These are phyloP conservation scores for Tetratostichococcus sp. DNA, from an alignment of 139 green algal genomes.

Conservation along the genomic window DNA sequence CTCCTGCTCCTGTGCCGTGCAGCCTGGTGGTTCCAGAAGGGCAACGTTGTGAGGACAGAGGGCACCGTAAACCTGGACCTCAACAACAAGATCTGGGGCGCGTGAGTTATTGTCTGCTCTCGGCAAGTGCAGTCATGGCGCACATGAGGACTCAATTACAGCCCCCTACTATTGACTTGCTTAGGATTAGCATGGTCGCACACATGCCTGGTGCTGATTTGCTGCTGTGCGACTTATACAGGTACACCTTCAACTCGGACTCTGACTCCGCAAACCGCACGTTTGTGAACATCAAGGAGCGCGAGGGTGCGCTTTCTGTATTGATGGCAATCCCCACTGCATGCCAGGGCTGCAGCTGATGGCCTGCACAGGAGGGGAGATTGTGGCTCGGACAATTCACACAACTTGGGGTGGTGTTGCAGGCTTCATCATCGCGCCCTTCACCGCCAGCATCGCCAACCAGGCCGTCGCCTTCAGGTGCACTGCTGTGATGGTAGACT, in stretches of 20 bases:
- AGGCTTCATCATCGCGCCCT: conserved; percentile 29
- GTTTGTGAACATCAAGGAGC: conserved; percentile 30
- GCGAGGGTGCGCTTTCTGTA: too few species aligned
- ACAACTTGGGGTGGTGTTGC: too few species aligned
- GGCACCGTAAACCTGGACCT: conserved; percentile 15
- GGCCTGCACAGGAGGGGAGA: too few species aligned
- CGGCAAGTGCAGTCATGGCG: too few species aligned
- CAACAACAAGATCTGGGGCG: conserved; percentile 20
- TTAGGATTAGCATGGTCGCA: too few species aligned
- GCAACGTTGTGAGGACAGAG: conserved; percentile 21
- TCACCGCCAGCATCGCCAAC: conserved; percentile 7
- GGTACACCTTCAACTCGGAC: conserved; percentile 22
- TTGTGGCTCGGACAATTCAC: too few species aligned
- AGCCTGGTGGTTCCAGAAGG: conserved; percentile 21
- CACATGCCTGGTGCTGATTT: too few species aligned
- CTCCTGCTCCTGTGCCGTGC: too few species aligned
- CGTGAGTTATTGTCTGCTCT: conserved; percentile 5
- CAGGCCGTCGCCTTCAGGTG: not conserved
- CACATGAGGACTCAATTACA: too few species aligned
- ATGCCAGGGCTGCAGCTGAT: too few species aligned
- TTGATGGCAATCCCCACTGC: too few species aligned
- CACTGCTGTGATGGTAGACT: not conserved
- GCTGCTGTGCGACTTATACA: not conserved
- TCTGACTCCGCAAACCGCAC: conserved; percentile 18
- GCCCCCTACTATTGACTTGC: too few species aligned